Evolutionary conservation across 805 yeast genomes (phyloP), one percentile per base, ranked within the genome.

Genomic region (Candida taoyuanica): DNA sequence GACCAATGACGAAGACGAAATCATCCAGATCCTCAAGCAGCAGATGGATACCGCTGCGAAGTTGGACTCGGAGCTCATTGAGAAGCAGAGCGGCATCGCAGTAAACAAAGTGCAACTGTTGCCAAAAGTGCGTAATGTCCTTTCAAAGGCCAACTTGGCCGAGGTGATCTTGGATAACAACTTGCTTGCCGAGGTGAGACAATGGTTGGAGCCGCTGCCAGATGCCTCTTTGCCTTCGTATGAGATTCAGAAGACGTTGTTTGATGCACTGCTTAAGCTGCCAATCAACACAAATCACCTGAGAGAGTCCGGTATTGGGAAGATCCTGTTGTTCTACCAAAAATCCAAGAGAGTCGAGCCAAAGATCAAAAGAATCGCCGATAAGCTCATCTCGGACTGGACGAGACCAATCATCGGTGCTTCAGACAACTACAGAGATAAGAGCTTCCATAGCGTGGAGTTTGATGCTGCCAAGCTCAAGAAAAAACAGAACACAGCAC

Each of bases 151-250:
- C 3, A 84, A 82, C 58, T 70, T 93, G 52, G 89, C 95, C 24
- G 96, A 91, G 56, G 83, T 95, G 20, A 86, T 93, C 42, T 71
- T 93, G 55, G 99, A 93, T 66, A 93, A 93, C 60, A 93, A 93
- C 61, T 63, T 93, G 52, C 69, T 93, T 43, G 97, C 91, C 53
- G 91, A 95, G 35, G 89, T 93, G 19, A 75, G 98, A 51, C 81
- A 87, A 59, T 93, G 99, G 99, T 71, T 93, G 41, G 99, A 93
- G 62, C 99, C 99, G 21, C 71, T 93, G 52, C 98, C 98, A 4
- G 98, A 94, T 69, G 95, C 94, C 32, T 86, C 96, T 9, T 71
- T 93, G 64, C 99, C 99, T n/a, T 89, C 96, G 1, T 93, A 84
- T 65, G 95, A 88, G 60, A 91, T 93, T 48, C 98, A 93, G 61